phyloP scores from a whole-genome alignment of 805 yeast genomes.

The Candida broadrunensis region DNA sequence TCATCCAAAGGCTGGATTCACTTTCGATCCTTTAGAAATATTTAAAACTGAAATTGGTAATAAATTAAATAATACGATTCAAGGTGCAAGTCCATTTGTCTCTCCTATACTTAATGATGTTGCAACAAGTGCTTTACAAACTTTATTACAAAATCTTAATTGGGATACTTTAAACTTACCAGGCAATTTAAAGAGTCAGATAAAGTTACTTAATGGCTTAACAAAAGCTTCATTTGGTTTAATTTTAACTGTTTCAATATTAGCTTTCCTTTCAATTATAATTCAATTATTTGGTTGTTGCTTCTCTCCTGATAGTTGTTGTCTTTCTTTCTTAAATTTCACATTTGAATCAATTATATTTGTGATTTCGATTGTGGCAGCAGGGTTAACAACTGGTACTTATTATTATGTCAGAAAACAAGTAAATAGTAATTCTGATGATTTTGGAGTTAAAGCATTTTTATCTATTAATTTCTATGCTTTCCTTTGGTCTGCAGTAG shows the following conservation, averaged over 20 bases:
- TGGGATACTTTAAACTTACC: conserved; percentile 50
- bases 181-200: conserved; percentile 44
- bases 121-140: conserved; percentile 16
- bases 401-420: conserved; percentile 46
- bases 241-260: conserved; percentile 26
- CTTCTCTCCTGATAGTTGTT: conserved; percentile 42
- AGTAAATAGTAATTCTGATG: conserved; percentile 45
- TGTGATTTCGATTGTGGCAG: conserved; percentile 43
- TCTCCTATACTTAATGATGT: conserved; percentile 15
- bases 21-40: conserved; percentile 49
- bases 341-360: conserved; percentile 44
- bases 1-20: conserved; percentile 51
- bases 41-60: conserved; percentile 30
- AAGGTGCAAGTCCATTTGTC: conserved; percentile 24
- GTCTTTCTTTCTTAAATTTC: conserved; percentile 44
- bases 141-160: conserved; percentile 18
- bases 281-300: conserved; percentile 44
- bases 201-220: conserved; percentile 41
- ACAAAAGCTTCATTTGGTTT: conserved; percentile 56
- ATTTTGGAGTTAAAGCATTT: conserved; percentile 54
- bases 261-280: conserved; percentile 45
- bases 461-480: conserved; percentile 54
- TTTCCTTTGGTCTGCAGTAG: conserved; percentile 62
- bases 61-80: conserved; percentile 18
- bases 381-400: conserved; percentile 64